Conservation (phyloP, 164 flowering plant genomes). For the Chimonanthus praecox region DNA sequence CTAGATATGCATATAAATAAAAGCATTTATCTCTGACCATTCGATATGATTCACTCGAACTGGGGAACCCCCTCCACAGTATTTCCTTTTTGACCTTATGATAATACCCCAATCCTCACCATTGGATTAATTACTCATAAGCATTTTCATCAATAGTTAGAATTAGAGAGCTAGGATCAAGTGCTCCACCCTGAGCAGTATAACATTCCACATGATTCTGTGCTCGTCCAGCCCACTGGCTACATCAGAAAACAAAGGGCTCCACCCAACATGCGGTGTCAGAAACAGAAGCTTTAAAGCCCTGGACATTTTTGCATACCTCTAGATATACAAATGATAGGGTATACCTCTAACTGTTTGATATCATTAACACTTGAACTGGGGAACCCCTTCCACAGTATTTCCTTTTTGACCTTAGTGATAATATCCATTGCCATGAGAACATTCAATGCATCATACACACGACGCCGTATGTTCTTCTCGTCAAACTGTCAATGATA, state of each 20-base stretch:
- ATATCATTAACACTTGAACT: conserved; percentile 17
- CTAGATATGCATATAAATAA: background rate
- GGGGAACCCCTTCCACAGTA: conserved; percentile 39
- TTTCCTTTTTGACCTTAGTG: conserved; percentile 33
- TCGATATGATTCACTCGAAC: conserved; percentile 21
- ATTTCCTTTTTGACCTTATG: conserved; percentile 33
- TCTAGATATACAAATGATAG: background rate
- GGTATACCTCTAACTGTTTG: conserved; percentile 26
- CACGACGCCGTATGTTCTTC: conserved; percentile 39
- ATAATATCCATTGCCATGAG: conserved; percentile 42
- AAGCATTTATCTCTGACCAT: conserved; percentile 21
- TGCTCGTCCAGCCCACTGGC: too few species aligned
- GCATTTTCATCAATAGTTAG: too few species aligned
- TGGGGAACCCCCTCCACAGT: conserved; percentile 37
- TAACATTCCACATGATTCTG: too few species aligned
- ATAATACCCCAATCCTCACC: conserved; percentile 19
- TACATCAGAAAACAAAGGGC: too few species aligned
- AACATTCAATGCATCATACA: conserved; percentile 41
- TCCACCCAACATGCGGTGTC: too few species aligned
- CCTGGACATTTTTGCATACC: too few species aligned
- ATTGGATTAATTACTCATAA: too few species aligned
- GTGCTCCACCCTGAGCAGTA: too few species aligned
- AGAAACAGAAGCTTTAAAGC: too few species aligned
- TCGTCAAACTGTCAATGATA: conserved; percentile 23
- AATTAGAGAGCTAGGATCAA: too few species aligned